Evolutionary conservation across 1,284 basidiomycete species (phyloP), one percentile per base, ranked within the genome.

Genomic region (Thelephora terrestris): DNA sequence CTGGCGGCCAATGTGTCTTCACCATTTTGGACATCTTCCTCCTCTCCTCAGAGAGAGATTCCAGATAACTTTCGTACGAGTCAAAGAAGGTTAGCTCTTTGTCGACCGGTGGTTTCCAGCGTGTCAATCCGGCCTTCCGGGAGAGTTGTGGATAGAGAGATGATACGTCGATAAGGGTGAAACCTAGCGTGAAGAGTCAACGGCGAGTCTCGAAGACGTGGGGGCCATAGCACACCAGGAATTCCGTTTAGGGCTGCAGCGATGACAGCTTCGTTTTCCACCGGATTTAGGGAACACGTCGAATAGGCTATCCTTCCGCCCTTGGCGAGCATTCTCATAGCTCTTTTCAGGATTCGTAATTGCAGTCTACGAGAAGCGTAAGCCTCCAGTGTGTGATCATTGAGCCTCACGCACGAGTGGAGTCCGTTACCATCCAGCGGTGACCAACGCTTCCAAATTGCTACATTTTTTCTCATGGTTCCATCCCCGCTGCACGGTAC

Each of bases 401-500:
- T 18, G n/a, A n/a, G n/a, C 12, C 37, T 32, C 29, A 71, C 79
- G 44, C 58, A 92, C 91, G 76, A 67, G 64, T 98, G 95, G 51
- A 99, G 65, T 7, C 91, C 90, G 61, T 95, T 92, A 10, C 88
- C 95, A 63, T 96, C 92, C 63, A 81, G 79, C 4, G 85, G 79
- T 29, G 79, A 79, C 94, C 95, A 99, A 48, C 79, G 78, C 63
- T 86, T 89, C 96, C 96, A 99, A 50, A 99, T 96, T 1, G 85
- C 89, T 17, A 89, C 64, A 64, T 99, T 99, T 73, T 99, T 99
- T 52, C 96, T 72, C 53, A 98, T 67, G 1, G 96, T 99, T 0
- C 94, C 96, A 64, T 99, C 96, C 7, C 96, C 96, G 57, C 89
- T 92, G 66, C 96, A 98, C 4, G 96, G 96, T 2, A 99, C 96